A percentile compares a stretch with the other conserved stretches of the same genome.
phyloP scores from a whole-genome alignment of 352 stramenopile species.

The Phytopythium cucurbitacearum region DNA sequence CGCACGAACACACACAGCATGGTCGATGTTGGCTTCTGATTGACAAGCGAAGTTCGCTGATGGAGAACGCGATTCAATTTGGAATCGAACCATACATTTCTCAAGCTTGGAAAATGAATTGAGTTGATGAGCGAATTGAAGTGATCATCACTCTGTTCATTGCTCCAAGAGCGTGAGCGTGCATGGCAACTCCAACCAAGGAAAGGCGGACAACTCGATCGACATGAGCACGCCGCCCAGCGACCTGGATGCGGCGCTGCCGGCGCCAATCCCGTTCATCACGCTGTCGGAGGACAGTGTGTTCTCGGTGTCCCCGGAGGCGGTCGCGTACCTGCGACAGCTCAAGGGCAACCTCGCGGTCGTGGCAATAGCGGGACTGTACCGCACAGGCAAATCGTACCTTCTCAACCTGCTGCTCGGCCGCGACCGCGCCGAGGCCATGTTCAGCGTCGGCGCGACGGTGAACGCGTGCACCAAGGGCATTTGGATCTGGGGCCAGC shows the following conservation, averaged over 20 bases:
- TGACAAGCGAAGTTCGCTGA: too few species aligned
- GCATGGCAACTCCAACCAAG: background rate
- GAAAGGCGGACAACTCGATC: background rate
- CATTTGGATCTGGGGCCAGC: constrained; percentile 80
- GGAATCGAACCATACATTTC: too few species aligned
- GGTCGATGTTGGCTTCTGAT: too few species aligned
- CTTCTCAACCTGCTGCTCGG: constrained; percentile 66
- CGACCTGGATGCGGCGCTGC: background rate
- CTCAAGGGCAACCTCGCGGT: constrained; percentile 59
- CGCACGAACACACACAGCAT: too few species aligned
- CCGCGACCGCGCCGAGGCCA: constrained; percentile 37
- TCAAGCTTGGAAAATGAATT: too few species aligned
- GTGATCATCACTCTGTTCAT: constrained; percentile 1
- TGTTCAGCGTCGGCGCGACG: constrained; percentile 73
- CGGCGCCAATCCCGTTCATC: constrained; percentile 59
- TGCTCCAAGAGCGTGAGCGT: background rate
- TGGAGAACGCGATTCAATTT: too few species aligned
- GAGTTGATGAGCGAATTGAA: background rate
- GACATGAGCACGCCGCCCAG: background rate
- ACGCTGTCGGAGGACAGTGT: constrained; percentile 56
- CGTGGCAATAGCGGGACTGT: constrained; percentile 67
- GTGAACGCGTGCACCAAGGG: constrained; percentile 79
- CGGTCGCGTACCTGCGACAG: constrained; percentile 50
- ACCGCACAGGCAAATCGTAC: constrained; percentile 80
- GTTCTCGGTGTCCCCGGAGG: constrained; percentile 58